phyloP scores from a whole-genome alignment of 352 stramenopile genomes.

The Pythium oligandrum region DNA sequence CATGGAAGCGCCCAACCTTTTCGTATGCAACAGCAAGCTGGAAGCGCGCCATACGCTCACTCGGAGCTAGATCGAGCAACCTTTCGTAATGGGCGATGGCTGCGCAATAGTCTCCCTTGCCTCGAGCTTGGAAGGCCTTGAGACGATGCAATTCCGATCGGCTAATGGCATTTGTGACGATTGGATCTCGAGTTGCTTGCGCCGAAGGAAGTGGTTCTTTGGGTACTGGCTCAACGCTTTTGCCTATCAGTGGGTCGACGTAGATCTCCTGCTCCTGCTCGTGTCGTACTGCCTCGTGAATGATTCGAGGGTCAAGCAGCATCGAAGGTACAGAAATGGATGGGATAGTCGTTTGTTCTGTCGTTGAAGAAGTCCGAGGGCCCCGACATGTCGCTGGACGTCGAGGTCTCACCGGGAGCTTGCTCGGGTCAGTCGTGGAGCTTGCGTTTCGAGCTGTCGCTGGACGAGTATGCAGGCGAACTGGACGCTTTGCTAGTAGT shows the following conservation, averaged over 20 bases:
- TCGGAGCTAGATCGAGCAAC: slow-evolving; percentile 13
- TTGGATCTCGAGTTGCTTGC: slow-evolving; percentile 14
- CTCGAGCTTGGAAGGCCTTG: slow-evolving; percentile 39
- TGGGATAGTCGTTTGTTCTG: neutral
- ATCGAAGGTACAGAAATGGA: neutral
- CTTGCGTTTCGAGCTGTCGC: too few relatives aligned
- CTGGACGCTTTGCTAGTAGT: too few relatives aligned
- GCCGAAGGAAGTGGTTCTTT: slow-evolving; percentile 12
- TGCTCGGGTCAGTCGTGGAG: too few relatives aligned
- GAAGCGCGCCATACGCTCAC: slow-evolving; percentile 22
- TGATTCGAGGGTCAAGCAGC: slow-evolving; percentile 15
- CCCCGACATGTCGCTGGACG: slow-evolving; percentile 7
- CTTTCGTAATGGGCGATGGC: slow-evolving; percentile 39
- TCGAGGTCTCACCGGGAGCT: slow-evolving; percentile 1
- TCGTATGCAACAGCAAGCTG: slow-evolving; percentile 52
- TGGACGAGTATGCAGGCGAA: too few relatives aligned
- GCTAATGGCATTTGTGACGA: slow-evolving; percentile 32
- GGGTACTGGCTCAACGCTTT: slow-evolving; percentile 38
- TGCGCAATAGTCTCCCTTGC: slow-evolving; percentile 34
- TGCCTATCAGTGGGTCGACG: slow-evolving; percentile 32
- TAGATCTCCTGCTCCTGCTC: slow-evolving; percentile 44
- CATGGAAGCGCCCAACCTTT: slow-evolving; percentile 26
- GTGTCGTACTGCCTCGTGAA: slow-evolving; percentile 36
- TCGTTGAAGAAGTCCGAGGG: neutral
- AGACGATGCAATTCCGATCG: slow-evolving; percentile 31